Evolutionary conservation across 1,139 yeast genomes (phyloP), one percentile per base, ranked within the genome.

Genomic region (Hanseniaspora uvarum): DNA sequence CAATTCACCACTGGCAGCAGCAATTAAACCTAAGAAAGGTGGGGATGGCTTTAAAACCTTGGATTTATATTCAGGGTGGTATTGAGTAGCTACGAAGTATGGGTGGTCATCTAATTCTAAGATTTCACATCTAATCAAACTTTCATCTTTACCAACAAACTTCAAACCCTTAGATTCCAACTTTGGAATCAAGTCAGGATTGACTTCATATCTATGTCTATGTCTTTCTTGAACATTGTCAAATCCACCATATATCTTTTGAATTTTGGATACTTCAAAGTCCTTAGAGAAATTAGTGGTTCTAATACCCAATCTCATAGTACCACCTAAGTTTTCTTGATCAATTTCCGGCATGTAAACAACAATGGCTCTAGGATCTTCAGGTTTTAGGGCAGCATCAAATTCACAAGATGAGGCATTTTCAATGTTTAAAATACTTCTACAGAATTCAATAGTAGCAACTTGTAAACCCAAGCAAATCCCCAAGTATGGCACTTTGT

Each of bases 321-420:
- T 92, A 63, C 99, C 99, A 59, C 99, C 99, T 73, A 94, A 79
- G 68, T 87, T 88, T 60, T 86, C 81, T 74, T 88, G 94, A 71
- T 88, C 95, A 58, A 92, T 89, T 70, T 94, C 98, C 49, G 99
- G 98, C 98, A 94, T 94, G 74, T 86, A 92, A 52, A 94, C 88
- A 58, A 94, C 94, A 51, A 89, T 81, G 43, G 94, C 87, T 45
- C 77, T 75, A 8, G 74, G 80, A 60, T 85, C 87, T 36, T 74
- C 70, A 30, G 64, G 56, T 19, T 63, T 65, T 53, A 79, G 69
- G 33, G 75, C 70, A 46, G 84, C 81, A 62, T 79, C 81, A 63
- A 89, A 86, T 72, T 94, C 99, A 72, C 83, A 80, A 30, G 96
- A 87, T 55, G 86, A 83, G 52, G 95, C 84, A 55, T 75, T 76